A percentile compares a stretch with the other conserved stretches of the same genome.
These are phyloP conservation scores for Chaetoscypha palmicola DNA, from an alignment of 2,329 filamentous ascomycete genomes.

Conservation along the genomic window DNA sequence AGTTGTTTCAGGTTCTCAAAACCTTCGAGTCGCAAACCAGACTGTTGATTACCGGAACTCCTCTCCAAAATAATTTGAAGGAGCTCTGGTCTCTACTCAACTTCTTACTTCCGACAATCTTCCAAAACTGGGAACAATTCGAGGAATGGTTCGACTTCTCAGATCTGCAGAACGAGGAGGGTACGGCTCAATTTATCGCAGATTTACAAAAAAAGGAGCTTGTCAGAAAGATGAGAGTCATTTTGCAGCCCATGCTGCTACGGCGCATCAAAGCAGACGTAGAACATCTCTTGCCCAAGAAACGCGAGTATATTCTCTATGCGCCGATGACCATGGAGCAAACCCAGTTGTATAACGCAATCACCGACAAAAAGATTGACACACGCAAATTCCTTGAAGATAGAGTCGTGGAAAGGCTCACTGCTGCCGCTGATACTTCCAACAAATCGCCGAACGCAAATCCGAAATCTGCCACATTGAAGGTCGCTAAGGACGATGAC, in stretches of 20 bases:
- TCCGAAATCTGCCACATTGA: background rate
- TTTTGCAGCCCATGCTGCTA: conserved; percentile 84
- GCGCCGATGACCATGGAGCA: conserved; percentile 88
- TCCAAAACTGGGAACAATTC: conserved; percentile 87
- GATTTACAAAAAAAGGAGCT: conserved; percentile 71
- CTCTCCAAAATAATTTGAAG: conserved; percentile 88
- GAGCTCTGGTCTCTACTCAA: conserved; percentile 94
- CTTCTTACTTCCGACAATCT: conserved; percentile 86
- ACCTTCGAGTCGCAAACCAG: conserved; percentile 86
- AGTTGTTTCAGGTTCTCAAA: conserved; percentile 80
- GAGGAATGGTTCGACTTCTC: conserved; percentile 97
- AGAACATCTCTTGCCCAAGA: conserved; percentile 84
- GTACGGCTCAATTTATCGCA: conserved; percentile 69
- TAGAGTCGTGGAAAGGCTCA: conserved; percentile 64
- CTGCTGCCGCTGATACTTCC: conserved; percentile 41
- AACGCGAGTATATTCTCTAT: conserved; percentile 92
- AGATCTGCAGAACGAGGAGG: conserved; percentile 75
- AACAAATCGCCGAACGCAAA: conserved; percentile 13
- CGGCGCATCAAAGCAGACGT: conserved; percentile 90
- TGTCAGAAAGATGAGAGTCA: conserved; percentile 83
- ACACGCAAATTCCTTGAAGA: conserved; percentile 73
- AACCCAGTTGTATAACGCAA: conserved; percentile 73
- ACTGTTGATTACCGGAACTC: conserved; percentile 88
- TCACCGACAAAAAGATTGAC: conserved; percentile 51
- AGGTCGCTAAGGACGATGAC: conserved; percentile 13